Base-by-base conservation (phyloP, 495 filamentous ascomycete species). In the Neohortaea acidophila region DNA sequence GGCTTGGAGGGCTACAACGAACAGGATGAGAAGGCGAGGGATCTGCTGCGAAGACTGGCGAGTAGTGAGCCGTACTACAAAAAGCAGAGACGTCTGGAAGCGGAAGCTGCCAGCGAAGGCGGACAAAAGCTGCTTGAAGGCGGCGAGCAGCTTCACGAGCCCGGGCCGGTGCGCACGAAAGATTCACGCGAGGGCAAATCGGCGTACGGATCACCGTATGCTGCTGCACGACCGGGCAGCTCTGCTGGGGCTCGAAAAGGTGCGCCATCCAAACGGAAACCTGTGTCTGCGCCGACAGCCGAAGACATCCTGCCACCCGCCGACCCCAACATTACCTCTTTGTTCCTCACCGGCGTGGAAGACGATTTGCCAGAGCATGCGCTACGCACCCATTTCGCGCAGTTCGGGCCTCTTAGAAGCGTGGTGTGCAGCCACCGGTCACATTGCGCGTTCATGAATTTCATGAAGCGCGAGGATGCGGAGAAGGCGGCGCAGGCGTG, bases 401-500 rank as follows among this genome's bases (percentile, higher is more conserved):
- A 76, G 25, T 92, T 84, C 47, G 89, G 89, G 33, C 73, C 77
- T 48, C 73, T 97, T 36, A 82, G 86, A 39, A 89, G 81, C 2
- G 55, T 97, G 14, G 77, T 96, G 33, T 94, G 91, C 58, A 91
- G 85, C 10, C 89, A 97, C 58, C 87, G 92, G 58, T 81, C 89
- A 6, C 91, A 94, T 53, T 93, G 83, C 51, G 89, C 91, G 0
- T 97, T 94, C 51, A 70, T 97, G 59, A 97, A 96, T 61, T 97
- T 81, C 55, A 69, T 79, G 38, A 79, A 72, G 19, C 75, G 91
- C 36, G 72, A 81, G 28, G 75, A 68, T 2, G 89, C 89, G 8
- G 89, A 96, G 58, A 73, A 65, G 18, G 89, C 89, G 0, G 80
- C 91, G 0, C 71, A 70, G 37, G 75, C 79, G 21, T 87, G 81